phyloP scores from a whole-genome alignment of 2,329 filamentous ascomycete species.

The Fusarium staphyleae region DNA sequence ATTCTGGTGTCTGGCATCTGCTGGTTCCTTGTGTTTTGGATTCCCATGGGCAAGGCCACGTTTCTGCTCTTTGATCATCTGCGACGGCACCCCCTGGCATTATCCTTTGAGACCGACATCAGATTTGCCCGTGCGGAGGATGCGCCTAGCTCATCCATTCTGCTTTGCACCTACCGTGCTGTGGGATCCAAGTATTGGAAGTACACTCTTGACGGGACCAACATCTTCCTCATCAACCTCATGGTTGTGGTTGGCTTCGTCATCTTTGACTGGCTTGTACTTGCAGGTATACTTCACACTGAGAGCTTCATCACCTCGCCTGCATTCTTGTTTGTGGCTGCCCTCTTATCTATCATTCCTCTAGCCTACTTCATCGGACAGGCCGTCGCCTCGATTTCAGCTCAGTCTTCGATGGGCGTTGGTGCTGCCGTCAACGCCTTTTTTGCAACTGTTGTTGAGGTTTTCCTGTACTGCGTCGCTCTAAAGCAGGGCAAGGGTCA shows the following conservation, averaged over 20 bases:
- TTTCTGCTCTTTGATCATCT: constrained; percentile 90
- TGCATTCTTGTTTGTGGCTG: constrained; percentile 84
- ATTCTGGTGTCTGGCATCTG: constrained; percentile 87
- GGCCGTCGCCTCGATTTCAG: constrained; percentile 96
- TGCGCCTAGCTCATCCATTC: constrained; percentile 80
- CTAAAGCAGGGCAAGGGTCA: constrained; percentile 90
- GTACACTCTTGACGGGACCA: constrained; percentile 97
- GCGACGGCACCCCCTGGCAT: constrained; percentile 86
- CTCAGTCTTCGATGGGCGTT: constrained; percentile 97
- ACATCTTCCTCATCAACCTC: constrained; percentile 98
- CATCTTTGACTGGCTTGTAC: constrained; percentile 88
- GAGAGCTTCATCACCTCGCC: constrained; percentile 79
- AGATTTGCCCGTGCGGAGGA: constrained; percentile 74
- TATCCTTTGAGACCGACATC: constrained; percentile 91
- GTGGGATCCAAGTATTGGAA: constrained; percentile 98
- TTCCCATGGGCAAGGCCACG: constrained; percentile 97
- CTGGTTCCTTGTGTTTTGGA: constrained; percentile 97
- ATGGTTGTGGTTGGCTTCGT: constrained; percentile 93
- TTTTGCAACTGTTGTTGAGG: constrained; percentile 96
- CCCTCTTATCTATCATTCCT: constrained; percentile 91
- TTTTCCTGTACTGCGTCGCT: constrained; percentile 96
- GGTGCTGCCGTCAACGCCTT: constrained; percentile 98
- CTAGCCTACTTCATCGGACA: constrained; percentile 98
- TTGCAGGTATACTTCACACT: constrained; percentile 72
- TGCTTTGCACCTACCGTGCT: constrained; percentile 96